These are phyloP conservation scores for Calocybe gangraenosa DNA, from an alignment of 768 basidiomycete genomes.

Conservation along the genomic window DNA sequence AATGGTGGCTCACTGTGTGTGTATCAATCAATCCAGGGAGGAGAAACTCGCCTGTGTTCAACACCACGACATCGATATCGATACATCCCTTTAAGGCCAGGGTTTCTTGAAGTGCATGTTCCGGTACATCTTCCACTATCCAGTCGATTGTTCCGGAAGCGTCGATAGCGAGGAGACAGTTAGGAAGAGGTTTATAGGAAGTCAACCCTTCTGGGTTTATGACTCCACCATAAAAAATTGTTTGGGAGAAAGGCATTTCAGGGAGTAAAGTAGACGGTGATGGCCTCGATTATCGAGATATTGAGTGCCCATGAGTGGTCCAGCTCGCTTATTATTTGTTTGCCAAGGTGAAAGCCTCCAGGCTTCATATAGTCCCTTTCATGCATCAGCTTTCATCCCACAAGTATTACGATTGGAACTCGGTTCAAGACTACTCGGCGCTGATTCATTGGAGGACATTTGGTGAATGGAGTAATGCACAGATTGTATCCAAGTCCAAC, in stretches of 20 bases:
- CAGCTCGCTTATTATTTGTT: too few species aligned
- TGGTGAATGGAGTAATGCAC: too few species aligned
- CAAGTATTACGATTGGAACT: too few species aligned
- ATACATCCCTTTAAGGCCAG: conserved; percentile 48
- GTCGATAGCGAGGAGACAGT: conserved; percentile 52
- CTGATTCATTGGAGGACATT: too few species aligned
- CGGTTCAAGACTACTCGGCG: too few species aligned
- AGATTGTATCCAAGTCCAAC: too few species aligned
- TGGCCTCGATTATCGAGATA: too few species aligned
- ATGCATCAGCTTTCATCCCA: too few species aligned
- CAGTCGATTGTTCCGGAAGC: conserved; percentile 55
- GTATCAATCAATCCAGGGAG: conserved; percentile 92
- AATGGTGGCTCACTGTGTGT: conserved; percentile 64
- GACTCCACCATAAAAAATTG: conserved; percentile 49
- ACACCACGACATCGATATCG: conserved; percentile 36
- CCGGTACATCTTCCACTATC: conserved; percentile 58
- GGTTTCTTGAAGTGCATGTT: conserved; percentile 41
- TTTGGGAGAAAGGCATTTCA: conserved; percentile 7
- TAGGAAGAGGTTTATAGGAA: conserved; percentile 41
- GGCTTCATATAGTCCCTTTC: too few species aligned
- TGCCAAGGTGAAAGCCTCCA: too few species aligned
- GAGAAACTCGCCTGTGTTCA: conserved; percentile 60
- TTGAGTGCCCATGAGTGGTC: too few species aligned
- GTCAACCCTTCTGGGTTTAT: conserved; percentile 48
- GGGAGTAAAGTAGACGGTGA: too few species aligned